Conservation (phyloP, 768 basidiomycete species). For the Hypholoma sublateritium region DNA sequence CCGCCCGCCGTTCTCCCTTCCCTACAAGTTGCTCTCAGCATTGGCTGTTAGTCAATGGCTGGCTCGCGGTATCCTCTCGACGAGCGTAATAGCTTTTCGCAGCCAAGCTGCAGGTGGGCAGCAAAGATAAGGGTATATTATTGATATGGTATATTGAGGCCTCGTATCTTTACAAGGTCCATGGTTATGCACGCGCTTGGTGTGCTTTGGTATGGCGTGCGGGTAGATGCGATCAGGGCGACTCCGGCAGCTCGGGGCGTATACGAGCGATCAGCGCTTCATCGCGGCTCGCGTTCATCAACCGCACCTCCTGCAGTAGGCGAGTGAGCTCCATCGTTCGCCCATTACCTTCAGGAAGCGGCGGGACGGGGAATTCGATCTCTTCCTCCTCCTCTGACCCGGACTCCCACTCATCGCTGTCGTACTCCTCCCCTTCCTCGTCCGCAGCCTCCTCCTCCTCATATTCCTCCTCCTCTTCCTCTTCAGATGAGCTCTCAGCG, state of each 20-base stretch:
- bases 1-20: no score
- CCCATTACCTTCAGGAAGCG: slow-evolving; percentile 25
- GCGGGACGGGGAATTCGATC: slow-evolving; percentile 29
- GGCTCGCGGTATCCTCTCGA: no score
- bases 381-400: slow-evolving; percentile 18
- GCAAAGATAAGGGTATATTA: no score
- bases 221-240: not conserved
- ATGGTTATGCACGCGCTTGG: no score
- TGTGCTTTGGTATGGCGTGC: no score
- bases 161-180: no score
- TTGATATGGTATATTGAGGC: no score
- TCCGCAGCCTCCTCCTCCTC: slow-evolving; percentile 7
- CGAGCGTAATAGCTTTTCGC: no score
- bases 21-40: no score
- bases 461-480: slow-evolving; percentile 9
- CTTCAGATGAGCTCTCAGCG: slow-evolving; percentile 12
- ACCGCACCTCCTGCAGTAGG: slow-evolving; percentile 56
- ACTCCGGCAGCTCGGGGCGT: slow-evolving; percentile 6
- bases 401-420: slow-evolving; percentile 13
- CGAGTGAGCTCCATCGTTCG: slow-evolving; percentile 48
- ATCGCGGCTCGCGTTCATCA: slow-evolving; percentile 45
- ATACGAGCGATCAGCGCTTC: slow-evolving; percentile 33
- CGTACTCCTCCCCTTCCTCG: not conserved
- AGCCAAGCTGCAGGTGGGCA: no score
- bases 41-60: no score